Evolutionary conservation across 768 basidiomycete species (phyloP).

Genomic region (Tulasnella calospora): DNA sequence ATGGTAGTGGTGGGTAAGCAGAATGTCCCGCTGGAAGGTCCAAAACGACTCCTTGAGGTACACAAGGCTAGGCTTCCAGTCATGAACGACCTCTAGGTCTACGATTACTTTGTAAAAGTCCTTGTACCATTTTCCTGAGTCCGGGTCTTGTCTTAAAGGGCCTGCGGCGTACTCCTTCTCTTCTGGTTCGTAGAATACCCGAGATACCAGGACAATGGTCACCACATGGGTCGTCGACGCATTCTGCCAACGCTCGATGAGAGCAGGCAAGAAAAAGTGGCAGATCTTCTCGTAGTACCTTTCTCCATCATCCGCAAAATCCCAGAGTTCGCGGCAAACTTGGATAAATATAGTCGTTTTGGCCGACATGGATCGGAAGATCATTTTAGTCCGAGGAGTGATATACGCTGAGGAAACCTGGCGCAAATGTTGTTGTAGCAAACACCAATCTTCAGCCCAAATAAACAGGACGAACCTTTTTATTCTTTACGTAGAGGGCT

Average conservation of each 20-base stretch:
- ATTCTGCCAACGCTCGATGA: conserved; percentile 80
- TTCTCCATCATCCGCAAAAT: conserved; percentile 94
- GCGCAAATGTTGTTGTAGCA: conserved; percentile 7
- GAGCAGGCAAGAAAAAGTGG: conserved; percentile 87
- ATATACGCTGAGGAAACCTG: conserved; percentile 80
- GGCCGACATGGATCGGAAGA: conserved; percentile 87
- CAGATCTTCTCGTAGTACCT: conserved; percentile 96
- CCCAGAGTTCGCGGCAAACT: conserved; percentile 93
- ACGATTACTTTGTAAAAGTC: conserved; percentile 96
- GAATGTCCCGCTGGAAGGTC: conserved; percentile 87
- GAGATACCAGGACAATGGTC: conserved; percentile 89
- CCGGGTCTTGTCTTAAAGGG: conserved; percentile 62
- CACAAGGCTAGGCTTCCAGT: conserved; percentile 84
- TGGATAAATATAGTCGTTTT: conserved; percentile 93
- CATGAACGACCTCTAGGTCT: conserved; percentile 79
- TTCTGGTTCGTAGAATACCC: conserved; percentile 79
- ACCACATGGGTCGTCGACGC: conserved; percentile 87
- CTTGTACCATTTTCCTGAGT: conserved; percentile 78
- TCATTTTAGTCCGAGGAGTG: conserved; percentile 74
- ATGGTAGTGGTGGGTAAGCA: conserved; percentile 84
- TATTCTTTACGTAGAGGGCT: conserved; percentile 64
- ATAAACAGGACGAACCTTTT: conserved; percentile 46
- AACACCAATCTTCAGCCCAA: neutral
- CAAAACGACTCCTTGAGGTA: conserved; percentile 84
- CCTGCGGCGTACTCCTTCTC: conserved; percentile 81